These are phyloP conservation scores for Aristolochia contorta DNA, from an alignment of 164 flowering plant genomes.

Conservation along the genomic window DNA sequence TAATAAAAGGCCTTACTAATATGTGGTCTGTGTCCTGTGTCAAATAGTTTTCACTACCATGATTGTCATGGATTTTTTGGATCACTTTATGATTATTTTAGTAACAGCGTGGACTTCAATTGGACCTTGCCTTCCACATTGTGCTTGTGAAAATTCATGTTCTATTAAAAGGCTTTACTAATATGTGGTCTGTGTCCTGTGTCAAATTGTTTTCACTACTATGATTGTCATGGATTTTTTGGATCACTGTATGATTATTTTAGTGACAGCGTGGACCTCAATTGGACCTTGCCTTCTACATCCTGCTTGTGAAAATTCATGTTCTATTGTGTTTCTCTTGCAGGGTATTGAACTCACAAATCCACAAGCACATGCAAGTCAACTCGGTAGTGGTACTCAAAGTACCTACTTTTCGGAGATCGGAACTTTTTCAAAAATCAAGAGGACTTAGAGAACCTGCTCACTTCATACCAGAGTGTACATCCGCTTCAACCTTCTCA, in stretches of 20 bases:
- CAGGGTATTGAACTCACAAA: constrained; percentile 93
- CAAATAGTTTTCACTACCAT: too few species aligned
- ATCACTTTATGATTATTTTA: background rate
- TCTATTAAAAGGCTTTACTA: too few species aligned
- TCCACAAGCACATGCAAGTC: constrained; percentile 81
- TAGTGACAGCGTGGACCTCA: background rate
- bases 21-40: too few species aligned
- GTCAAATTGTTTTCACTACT: too few species aligned
- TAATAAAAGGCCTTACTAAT: too few species aligned
- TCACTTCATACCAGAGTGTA: too few species aligned
- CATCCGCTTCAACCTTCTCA: too few species aligned
- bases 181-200: too few species aligned
- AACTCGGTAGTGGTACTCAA: constrained; percentile 88
- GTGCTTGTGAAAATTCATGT: too few species aligned
- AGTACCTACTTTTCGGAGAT: constrained; percentile 96
- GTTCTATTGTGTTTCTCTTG: background rate
- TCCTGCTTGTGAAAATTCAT: background rate
- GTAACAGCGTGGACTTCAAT: background rate
- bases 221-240: too few species aligned
- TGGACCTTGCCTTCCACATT: too few species aligned
- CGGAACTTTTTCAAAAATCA: constrained; percentile 93
- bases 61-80: too few species aligned
- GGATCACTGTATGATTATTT: background rate
- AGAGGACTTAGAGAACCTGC: constrained; percentile 24
- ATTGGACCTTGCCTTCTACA: background rate